A percentile compares a stretch with the other conserved stretches of the same genome.
Conservation (phyloP, 2,329 filamentous ascomycete species). For the Metarhizium rileyi region DNA sequence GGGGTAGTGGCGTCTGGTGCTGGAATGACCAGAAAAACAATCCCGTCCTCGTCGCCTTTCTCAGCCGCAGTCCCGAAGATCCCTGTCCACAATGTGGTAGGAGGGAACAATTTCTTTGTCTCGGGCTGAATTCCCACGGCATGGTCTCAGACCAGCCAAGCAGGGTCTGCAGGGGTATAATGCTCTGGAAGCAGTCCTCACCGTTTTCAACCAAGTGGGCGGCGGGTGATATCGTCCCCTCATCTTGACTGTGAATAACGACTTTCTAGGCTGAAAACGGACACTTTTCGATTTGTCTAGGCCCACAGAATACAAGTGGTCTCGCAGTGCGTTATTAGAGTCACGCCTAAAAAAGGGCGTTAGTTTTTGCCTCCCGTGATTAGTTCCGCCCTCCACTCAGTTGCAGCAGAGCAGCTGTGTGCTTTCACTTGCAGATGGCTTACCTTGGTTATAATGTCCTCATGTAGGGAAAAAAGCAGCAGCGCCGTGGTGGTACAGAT, state of each 20-base stretch:
- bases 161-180: not conserved
- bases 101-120: not conserved
- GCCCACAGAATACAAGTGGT: not conserved
- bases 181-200: not conserved
- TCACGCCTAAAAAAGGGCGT: not conserved
- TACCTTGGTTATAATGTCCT: not conserved
- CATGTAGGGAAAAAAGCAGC: not conserved
- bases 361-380: not conserved
- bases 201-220: not conserved
- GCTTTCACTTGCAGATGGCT: not conserved
- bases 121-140: not conserved
- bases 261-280: not conserved
- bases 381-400: not conserved
- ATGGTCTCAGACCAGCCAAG: not conserved
- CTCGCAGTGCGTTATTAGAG: not conserved
- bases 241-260: not conserved
- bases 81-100: not conserved
- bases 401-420: not conserved
- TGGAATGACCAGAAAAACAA: not conserved
- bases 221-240: not conserved
- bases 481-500: not conserved
- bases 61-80: slow-evolving; percentile 6
- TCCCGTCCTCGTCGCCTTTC: not conserved
- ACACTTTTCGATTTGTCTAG: not conserved
- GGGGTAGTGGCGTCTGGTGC: not conserved